Evolutionary conservation across 345 rosid species (phyloP).

Genomic region (Pseudoturritis turrita): DNA sequence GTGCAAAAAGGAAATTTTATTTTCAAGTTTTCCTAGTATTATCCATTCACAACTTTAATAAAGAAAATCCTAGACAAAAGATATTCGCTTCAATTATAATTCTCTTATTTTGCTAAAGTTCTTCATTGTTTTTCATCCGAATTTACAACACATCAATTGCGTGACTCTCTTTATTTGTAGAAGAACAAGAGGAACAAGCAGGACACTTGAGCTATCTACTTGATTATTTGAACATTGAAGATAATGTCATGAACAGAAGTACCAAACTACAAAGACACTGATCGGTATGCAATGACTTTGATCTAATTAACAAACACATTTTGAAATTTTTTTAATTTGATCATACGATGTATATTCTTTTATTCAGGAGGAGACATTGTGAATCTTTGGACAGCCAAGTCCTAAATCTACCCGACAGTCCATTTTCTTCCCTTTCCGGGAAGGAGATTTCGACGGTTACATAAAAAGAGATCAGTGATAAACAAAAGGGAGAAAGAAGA

Average conservation of each 20-base stretch:
- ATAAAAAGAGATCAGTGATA: conserved; percentile 27
- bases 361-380: conserved; percentile 4
- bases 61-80: too few relatives aligned
- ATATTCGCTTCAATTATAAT: too few relatives aligned
- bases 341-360: not conserved
- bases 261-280: conserved; percentile 50
- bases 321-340: not conserved
- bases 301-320: not conserved
- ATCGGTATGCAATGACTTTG: conserved; percentile 40
- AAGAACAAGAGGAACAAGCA: conserved; percentile 42
- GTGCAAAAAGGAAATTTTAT: too few relatives aligned
- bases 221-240: conserved; percentile 55
- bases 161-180: not conserved
- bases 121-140: too few relatives aligned
- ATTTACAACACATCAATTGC: too few relatives aligned
- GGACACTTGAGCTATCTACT: conserved; percentile 48
- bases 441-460: conserved; percentile 64
- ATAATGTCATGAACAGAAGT: conserved; percentile 37
- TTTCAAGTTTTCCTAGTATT: too few relatives aligned
- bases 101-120: too few relatives aligned
- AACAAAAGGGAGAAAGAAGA: conserved; percentile 6
- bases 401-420: conserved; percentile 81
- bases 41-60: too few relatives aligned
- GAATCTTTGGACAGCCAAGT: conserved; percentile 47
- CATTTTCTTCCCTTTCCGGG: conserved; percentile 59